phyloP scores from a whole-genome alignment of 1,284 basidiomycete genomes.

The Marasmius sp. region DNA sequence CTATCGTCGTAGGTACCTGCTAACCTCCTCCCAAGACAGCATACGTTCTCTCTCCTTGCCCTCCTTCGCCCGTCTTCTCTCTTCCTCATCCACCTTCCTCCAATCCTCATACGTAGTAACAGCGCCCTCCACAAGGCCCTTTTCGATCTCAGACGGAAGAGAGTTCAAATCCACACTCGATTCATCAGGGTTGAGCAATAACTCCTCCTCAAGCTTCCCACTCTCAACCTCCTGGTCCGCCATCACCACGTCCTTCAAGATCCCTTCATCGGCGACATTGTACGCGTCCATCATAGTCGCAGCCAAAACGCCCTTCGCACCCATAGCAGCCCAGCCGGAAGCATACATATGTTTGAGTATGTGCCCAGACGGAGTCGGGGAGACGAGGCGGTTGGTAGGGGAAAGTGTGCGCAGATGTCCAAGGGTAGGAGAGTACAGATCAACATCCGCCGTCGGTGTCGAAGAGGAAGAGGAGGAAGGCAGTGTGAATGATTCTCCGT shows the following conservation, averaged over 20 bases:
- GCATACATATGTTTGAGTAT: constrained; percentile 75
- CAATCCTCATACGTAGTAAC: constrained; percentile 70
- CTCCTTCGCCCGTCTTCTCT: constrained; percentile 55
- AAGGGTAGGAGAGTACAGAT: constrained; percentile 29
- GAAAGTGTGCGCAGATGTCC: constrained; percentile 51
- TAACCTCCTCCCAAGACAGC: constrained; percentile 55
- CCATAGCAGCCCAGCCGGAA: constrained; percentile 92
- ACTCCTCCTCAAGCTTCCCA: constrained; percentile 27
- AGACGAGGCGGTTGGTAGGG: constrained; percentile 52
- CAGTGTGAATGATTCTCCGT: constrained; percentile 3
- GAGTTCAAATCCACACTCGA: constrained; percentile 35
- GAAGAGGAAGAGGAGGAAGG: not conserved
- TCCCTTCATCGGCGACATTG: constrained; percentile 60
- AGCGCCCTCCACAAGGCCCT: constrained; percentile 46
- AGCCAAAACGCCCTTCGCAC: constrained; percentile 91
- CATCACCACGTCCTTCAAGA: constrained; percentile 54
- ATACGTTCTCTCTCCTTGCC: constrained; percentile 84
- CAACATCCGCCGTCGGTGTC: not conserved
- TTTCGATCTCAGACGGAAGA: constrained; percentile 52
- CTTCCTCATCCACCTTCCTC: constrained; percentile 68
- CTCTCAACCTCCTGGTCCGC: constrained; percentile 16
- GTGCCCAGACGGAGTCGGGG: constrained; percentile 30
- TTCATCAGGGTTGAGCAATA: constrained; percentile 30
- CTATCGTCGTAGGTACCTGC: constrained; percentile 32
- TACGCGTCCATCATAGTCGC: constrained; percentile 95